Conservation (phyloP, 2,329 filamentous ascomycete genomes). For the Fusarium vanettenii region DNA sequence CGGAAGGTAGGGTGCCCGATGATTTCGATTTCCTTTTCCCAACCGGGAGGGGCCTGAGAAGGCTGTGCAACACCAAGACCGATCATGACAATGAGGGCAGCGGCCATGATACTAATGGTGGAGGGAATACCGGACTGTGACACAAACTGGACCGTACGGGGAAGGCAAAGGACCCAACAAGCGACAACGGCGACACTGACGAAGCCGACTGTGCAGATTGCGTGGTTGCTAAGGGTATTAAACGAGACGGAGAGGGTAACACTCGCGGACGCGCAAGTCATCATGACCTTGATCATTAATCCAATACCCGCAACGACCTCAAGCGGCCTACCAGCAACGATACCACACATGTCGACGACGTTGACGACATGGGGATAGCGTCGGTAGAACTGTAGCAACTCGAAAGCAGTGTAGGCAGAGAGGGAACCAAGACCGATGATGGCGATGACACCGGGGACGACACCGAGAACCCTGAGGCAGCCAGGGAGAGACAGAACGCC, state of each 20-base stretch:
- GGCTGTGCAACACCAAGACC: constrained; percentile 39
- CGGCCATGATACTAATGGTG: constrained; percentile 41
- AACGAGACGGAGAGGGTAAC: constrained; percentile 73
- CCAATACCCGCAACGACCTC: constrained; percentile 59
- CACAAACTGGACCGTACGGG: constrained; percentile 67
- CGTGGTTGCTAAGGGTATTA: constrained; percentile 71
- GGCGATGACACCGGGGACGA: constrained; percentile 74
- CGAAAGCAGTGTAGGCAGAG: constrained; percentile 67
- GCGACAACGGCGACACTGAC: constrained; percentile 70
- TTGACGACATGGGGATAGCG: constrained; percentile 76
- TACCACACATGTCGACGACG: constrained; percentile 74
- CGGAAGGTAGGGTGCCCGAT: constrained; percentile 41
- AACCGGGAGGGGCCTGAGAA: constrained; percentile 35
- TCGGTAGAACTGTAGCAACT: constrained; percentile 72
- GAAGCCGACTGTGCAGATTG: constrained; percentile 72
- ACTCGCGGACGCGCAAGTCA: constrained; percentile 74
- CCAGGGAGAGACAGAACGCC: constrained; percentile 73
- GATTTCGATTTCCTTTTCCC: constrained; percentile 40
- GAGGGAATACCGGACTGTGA: constrained; percentile 43
- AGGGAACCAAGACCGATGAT: constrained; percentile 74
- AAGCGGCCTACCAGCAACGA: constrained; percentile 52
- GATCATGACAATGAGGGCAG: constrained; percentile 47
- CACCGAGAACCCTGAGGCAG: constrained; percentile 73
- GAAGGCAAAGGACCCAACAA: constrained; percentile 70
- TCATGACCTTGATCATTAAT: constrained; percentile 77